Base-by-base conservation (phyloP, 1,284 basidiomycete species). In the Rhodotorula mucilaginosa region DNA sequence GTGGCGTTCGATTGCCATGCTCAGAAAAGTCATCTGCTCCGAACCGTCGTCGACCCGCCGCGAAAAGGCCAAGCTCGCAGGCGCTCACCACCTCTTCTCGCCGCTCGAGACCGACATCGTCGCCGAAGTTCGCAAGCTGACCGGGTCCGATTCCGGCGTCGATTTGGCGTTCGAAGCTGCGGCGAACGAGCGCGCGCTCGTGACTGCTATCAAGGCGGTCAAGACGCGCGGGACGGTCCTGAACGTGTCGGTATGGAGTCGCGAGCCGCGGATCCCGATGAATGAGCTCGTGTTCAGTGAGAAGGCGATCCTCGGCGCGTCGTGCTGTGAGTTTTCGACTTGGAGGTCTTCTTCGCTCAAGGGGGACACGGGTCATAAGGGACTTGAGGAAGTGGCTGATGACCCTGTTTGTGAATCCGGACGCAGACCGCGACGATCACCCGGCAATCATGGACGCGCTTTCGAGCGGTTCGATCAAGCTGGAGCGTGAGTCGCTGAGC, bases 141-240 rank as follows among this genome's bases (percentile, higher is more conserved):
- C 81, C 5, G 78, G 77, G 23, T 26, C 44, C 16, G 68, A 67
- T 61, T 51, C 31, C 13, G 81, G 81, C n/a, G 79, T 78, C 8
- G 79, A 80, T 63, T 76, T 81, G 56, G 79, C 80, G 2, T 81
- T 80, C 68, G 81, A 82, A 66, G 81, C 81, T 26, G 81, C 80
- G 2, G 81, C 81, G 12, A 67, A 76, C 5, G 79, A 81, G 64
- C 68, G 66, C 7, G 78, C 78, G 26, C 67, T 82, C 34, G 77
- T 79, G 12, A 71, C 76, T 5, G 80, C 79, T 6, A 66, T 81
- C 49, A 61, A 54, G 26, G 77, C 79, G 8, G 74, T 80, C 34
- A 76, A 79, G 19, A 72, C 79, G 1, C 67, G 78, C 5, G 81
- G 81, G 6, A 79, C 72, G 26, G 70, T 81, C 16, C 69, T 80